Evolutionary conservation across 2,329 filamentous ascomycete genomes (phyloP).

Genomic region (Dryadomyces quercus-mongolicae): DNA sequence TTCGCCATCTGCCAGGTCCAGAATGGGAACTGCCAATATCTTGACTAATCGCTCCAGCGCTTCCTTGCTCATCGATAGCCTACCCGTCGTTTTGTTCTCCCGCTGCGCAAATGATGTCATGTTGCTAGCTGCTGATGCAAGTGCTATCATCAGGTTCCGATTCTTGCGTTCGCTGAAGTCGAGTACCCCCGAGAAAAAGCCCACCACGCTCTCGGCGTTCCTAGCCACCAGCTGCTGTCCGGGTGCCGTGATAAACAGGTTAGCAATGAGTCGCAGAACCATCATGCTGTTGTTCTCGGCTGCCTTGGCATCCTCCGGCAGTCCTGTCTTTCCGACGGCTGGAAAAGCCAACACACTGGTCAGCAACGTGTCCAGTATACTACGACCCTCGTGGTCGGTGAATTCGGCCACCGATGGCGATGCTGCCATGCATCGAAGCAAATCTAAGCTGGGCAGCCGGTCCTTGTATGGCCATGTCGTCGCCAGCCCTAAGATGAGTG

Average conservation of each 20-base stretch:
- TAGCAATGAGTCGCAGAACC: constrained; percentile 66
- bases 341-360: constrained; percentile 12
- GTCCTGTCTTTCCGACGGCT: constrained; percentile 25
- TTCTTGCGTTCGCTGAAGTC: constrained; percentile 47
- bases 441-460: constrained; percentile 72
- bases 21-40: constrained; percentile 50
- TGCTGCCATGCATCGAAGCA: constrained; percentile 71
- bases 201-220: constrained; percentile 43
- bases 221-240: constrained; percentile 57
- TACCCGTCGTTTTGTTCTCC: constrained; percentile 27
- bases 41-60: constrained; percentile 30
- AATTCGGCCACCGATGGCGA: constrained; percentile 54
- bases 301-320: constrained; percentile 37
- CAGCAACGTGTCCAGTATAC: constrained; percentile 45
- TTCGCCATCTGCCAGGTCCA: constrained; percentile 62
- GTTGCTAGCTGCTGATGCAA: constrained; percentile 76
- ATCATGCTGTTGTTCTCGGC: constrained; percentile 81
- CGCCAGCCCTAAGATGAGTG: constrained; percentile 57
- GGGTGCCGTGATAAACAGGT: constrained; percentile 65
- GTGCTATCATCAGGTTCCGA: constrained; percentile 70
- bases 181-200: constrained; percentile 51
- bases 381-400: constrained; percentile 36
- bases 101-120: constrained; percentile 59
- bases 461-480: constrained; percentile 71
- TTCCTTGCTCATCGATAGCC: constrained; percentile 28